Evolutionary conservation across 257 asterid species (phyloP).

Genomic region (Voacanga thouarsii): DNA sequence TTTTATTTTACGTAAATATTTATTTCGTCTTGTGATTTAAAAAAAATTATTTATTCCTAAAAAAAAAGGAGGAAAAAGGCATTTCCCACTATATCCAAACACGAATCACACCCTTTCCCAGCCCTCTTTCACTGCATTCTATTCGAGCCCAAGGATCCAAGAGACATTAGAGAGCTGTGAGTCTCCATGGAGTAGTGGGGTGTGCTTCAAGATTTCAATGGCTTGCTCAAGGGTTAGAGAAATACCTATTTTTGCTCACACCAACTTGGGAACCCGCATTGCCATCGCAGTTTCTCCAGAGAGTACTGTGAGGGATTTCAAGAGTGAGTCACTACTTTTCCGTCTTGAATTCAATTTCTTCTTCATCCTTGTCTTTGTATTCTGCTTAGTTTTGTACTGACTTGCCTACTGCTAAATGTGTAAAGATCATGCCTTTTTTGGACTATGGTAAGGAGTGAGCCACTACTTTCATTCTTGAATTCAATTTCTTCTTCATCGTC

Average conservation of each 20-base stretch:
- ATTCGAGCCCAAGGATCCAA: neutral
- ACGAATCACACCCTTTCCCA: too few species aligned
- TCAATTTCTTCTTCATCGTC: neutral
- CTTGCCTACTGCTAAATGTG: neutral
- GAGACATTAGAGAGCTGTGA: neutral
- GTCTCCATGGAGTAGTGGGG: neutral
- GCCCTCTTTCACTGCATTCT: too few species aligned
- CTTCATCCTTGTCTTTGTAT: neutral
- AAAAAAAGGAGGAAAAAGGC: too few species aligned
- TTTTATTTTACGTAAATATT: too few species aligned
- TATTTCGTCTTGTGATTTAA: too few species aligned
- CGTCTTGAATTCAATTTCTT: neutral
- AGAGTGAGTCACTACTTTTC: conserved; percentile 30
- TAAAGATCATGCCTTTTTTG: neutral
- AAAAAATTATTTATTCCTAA: too few species aligned
- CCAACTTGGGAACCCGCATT: conserved; percentile 55
- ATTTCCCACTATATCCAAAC: too few species aligned
- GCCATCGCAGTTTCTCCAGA: conserved; percentile 38
- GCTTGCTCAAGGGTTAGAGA: conserved; percentile 15
- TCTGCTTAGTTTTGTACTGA: neutral
- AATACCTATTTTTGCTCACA: conserved; percentile 34
- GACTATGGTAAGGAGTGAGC: conserved; percentile 33
- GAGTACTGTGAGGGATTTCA: conserved; percentile 37
- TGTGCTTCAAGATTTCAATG: conserved; percentile 17
- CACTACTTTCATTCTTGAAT: neutral